Percentiles rank a stretch among this genome's conserved stretches.
These are phyloP conservation scores for Poronia punctata DNA, from an alignment of 495 filamentous ascomycete species.

Conservation along the genomic window DNA sequence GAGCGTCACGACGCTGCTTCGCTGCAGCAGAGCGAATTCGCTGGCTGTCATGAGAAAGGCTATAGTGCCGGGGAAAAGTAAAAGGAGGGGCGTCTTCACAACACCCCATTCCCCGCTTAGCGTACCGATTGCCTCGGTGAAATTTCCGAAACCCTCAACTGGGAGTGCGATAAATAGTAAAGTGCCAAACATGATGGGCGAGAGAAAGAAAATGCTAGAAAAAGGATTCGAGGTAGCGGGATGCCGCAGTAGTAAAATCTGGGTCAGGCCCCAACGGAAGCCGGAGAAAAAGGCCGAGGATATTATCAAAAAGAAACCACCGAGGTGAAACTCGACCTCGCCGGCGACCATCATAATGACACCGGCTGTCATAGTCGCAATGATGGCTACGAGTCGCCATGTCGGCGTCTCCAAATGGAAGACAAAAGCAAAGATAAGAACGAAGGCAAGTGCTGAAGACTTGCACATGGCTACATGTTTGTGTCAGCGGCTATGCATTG, in stretches of 20 bases:
- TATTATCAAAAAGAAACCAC: conserved; percentile 90
- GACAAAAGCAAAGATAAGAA: conserved; percentile 89
- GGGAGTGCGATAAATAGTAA: conserved; percentile 75
- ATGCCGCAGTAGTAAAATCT: conserved; percentile 90
- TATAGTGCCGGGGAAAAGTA: conserved; percentile 84
- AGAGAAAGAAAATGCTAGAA: conserved; percentile 92
- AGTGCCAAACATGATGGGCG: conserved; percentile 89
- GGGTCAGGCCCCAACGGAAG: conserved; percentile 94
- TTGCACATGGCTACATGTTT: conserved; percentile 82
- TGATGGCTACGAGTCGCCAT: conserved; percentile 76
- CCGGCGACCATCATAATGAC: conserved; percentile 99
- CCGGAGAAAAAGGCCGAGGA: conserved; percentile 90
- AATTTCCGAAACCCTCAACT: conserved; percentile 67
- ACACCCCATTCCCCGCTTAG: conserved; percentile 62
- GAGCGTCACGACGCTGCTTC: conserved; percentile 91
- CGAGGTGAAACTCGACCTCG: conserved; percentile 81
- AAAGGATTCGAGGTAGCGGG: conserved; percentile 96
- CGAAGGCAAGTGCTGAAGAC: conserved; percentile 90
- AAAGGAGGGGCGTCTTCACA: conserved; percentile 47
- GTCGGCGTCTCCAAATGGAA: conserved; percentile 89
- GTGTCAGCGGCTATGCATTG: conserved; percentile 4
- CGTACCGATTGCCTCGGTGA: conserved; percentile 53
- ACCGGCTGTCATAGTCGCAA: conserved; percentile 85
- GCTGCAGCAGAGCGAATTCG: conserved; percentile 91
- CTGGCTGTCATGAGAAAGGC: conserved; percentile 96